Conservation (phyloP, 2,329 filamentous ascomycete species). For the Aspergillus niger region DNA sequence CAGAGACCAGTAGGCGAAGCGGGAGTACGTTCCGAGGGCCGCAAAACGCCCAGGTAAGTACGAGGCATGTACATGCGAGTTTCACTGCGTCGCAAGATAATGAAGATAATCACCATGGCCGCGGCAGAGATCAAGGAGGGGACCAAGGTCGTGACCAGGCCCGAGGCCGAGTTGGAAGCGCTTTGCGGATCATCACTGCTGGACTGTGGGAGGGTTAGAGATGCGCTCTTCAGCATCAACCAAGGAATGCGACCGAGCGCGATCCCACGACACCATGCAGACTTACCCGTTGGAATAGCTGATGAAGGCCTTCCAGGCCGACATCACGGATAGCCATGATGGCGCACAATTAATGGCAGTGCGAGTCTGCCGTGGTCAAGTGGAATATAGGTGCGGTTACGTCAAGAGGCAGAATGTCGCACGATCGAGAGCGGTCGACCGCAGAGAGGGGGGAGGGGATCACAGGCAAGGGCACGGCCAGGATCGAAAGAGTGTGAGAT, state of each 20-base stretch:
- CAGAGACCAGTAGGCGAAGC: constrained; percentile 62
- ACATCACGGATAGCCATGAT: constrained; percentile 21
- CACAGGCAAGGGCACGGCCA: neutral
- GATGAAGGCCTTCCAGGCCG: constrained; percentile 22
- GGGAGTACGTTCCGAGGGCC: constrained; percentile 59
- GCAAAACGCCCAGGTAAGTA: constrained; percentile 57
- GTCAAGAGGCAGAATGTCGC: neutral
- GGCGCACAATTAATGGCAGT: neutral
- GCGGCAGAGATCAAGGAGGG: constrained; percentile 48
- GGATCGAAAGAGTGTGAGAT: neutral
- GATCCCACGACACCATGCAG: neutral
- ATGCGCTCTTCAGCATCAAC: neutral
- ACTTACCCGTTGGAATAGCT: constrained; percentile 26
- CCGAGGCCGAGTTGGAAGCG: constrained; percentile 44
- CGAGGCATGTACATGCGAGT: constrained; percentile 57
- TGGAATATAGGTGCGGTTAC: neutral
- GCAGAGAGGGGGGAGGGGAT: neutral
- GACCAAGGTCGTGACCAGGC: constrained; percentile 53
- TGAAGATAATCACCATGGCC: constrained; percentile 52
- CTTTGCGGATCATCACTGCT: constrained; percentile 16
- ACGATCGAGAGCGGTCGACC: neutral
- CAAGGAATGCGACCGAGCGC: neutral
- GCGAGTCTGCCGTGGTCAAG: neutral
- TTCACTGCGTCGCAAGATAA: constrained; percentile 53
- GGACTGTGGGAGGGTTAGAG: constrained; percentile 1